Evolutionary conservation across 129 eudicot genomes (phyloP).

Genomic region (Rutidosis leptorrhynchoides): DNA sequence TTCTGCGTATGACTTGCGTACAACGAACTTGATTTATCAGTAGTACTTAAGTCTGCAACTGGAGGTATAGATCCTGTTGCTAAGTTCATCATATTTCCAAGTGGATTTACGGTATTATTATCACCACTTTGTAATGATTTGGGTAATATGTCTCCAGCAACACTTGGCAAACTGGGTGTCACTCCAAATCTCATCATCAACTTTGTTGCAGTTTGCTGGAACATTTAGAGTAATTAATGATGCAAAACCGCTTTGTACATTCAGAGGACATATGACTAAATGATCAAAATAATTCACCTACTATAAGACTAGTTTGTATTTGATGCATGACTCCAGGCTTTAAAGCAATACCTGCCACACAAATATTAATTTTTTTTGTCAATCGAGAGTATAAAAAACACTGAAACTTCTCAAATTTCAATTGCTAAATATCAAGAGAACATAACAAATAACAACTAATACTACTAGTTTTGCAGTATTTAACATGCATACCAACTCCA

Average conservation of each 20-base stretch:
- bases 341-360: slow-evolving; percentile 69
- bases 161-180: slow-evolving; percentile 41
- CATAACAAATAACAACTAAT: not conserved
- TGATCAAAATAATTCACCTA: slow-evolving; percentile 37
- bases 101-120: slow-evolving; percentile 33
- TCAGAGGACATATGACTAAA: not conserved
- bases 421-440: not conserved
- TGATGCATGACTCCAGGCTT: slow-evolving; percentile 74
- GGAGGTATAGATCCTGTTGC: slow-evolving; percentile 25
- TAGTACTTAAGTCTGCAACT: slow-evolving; percentile 21
- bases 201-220: slow-evolving; percentile 51
- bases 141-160: slow-evolving; percentile 53
- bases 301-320: slow-evolving; percentile 52
- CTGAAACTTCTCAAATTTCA: not conserved
- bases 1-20: slow-evolving; percentile 56
- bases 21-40: slow-evolving; percentile 29
- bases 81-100: slow-evolving; percentile 33
- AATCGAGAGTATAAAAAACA: not conserved
- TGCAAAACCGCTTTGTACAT: slow-evolving; percentile 7
- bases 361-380: slow-evolving; percentile 10
- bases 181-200: slow-evolving; percentile 66
- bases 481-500: slow-evolving; percentile 76
- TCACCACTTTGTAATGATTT: slow-evolving; percentile 52
- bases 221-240: slow-evolving; percentile 24
- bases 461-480: not conserved